Evolutionary conservation across 176 grass and related monocot species (phyloP).

Genomic region (Lolium rigidum): DNA sequence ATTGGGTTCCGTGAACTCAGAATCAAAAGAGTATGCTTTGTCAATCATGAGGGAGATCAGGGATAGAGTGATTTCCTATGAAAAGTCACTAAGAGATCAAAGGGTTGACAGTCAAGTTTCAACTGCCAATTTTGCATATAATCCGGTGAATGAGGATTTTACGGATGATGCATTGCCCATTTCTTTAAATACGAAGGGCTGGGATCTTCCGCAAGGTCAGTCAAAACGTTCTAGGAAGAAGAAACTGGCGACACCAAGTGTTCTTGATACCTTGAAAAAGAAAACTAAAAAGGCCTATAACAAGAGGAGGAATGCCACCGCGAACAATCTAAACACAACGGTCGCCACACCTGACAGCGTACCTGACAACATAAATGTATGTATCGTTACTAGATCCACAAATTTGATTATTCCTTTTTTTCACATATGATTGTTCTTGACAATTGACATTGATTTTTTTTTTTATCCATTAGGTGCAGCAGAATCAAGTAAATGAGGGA

Average conservation of each 20-base stretch:
- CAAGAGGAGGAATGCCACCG: conserved; percentile 69
- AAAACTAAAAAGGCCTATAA: conserved; percentile 73
- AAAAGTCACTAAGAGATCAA: conserved; percentile 78
- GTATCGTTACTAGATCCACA: conserved; percentile 37
- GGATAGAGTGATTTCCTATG: conserved; percentile 85
- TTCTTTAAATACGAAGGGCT: conserved; percentile 73
- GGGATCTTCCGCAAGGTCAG: conserved; percentile 68
- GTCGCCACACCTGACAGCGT: conserved; percentile 35
- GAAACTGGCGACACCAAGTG: conserved; percentile 61
- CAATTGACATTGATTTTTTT: background rate
- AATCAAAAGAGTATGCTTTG: conserved; percentile 75
- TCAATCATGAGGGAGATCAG: conserved; percentile 74
- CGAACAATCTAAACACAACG: conserved; percentile 50
- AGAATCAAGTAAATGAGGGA: conserved; percentile 66
- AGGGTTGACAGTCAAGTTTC: conserved; percentile 71
- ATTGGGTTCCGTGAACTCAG: conserved; percentile 63
- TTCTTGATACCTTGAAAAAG: conserved; percentile 76
- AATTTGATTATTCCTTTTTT: background rate
- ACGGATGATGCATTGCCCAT: conserved; percentile 68
- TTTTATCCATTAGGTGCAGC: conserved; percentile 46
- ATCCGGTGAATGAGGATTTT: conserved; percentile 87
- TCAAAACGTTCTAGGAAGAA: conserved; percentile 75
- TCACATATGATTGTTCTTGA: conserved; percentile 1
- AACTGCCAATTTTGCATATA: conserved; percentile 72
- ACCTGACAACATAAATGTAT: conserved; percentile 60